Evolutionary conservation across 2,329 filamentous ascomycete genomes (phyloP), one percentile per base, ranked within the genome.

Genomic region (Mycosphaerella sp.): DNA sequence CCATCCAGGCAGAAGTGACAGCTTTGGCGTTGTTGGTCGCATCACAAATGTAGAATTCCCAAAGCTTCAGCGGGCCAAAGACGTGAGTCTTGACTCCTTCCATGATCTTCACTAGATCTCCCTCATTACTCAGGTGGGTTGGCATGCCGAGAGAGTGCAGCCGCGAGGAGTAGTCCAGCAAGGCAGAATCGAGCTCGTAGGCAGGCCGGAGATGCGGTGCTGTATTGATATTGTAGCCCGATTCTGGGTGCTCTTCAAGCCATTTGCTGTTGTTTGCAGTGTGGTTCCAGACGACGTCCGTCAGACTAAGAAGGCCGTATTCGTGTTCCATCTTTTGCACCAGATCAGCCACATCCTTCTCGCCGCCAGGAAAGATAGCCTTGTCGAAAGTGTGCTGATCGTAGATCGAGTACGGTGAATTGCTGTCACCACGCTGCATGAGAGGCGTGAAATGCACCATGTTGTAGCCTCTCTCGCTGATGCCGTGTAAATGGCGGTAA

Each of bases 391-490:
- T 77, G 17, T 94, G 77, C 73, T 98, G 94, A 64, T 98, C 87
- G 68, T 86, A 95, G 62, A 98, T 81, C 69, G 93, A 98, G 75
- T 97, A 98, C 0, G 93, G 93, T 1, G 93, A 98, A 67, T 98
- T 95, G 46, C 93, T 98, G 40, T 77, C 79, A 51, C 93, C 93
- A 53, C 93, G 84, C 52, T 86, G 78, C 77, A 95, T 93, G 59
- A 98, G 75, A 8, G 93, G 93, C 1, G 93, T 96, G 69, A 98
- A 98, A 70, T 98, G 93, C 54, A 98, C 83, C 89, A 97, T 96
- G 73, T 98, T 98, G 77, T 98, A 98, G 41, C 90, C 90, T 55
- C 93, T 80, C 63, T 87, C 82, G 67, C 87, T 87, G 67, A 98
- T 95, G 25, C 93, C 90, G 50, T 80, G 79, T 51, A 98, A 74